These are phyloP conservation scores for Cicer bijugum DNA, from an alignment of 306 rosid species.

Conservation along the genomic window DNA sequence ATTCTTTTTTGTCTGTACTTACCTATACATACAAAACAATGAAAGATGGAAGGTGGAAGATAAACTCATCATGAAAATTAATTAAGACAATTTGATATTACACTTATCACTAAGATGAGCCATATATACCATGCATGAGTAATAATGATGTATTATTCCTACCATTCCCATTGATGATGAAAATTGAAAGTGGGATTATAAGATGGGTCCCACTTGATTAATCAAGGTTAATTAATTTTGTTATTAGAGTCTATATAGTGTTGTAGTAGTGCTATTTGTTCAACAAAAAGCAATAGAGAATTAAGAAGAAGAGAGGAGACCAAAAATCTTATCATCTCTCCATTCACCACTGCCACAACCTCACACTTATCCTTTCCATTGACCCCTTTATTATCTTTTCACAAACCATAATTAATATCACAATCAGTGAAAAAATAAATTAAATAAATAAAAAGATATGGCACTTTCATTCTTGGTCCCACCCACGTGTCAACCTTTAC, in stretches of 20 bases:
- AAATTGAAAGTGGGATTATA: slow-evolving; percentile 41
- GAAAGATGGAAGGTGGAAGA: background rate
- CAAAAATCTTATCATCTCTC: slow-evolving; percentile 51
- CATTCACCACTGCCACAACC: slow-evolving; percentile 49
- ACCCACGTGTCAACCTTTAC: slow-evolving; percentile 57
- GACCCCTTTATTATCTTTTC: slow-evolving; percentile 29
- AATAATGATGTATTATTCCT: slow-evolving; percentile 37
- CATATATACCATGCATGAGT: slow-evolving; percentile 36
- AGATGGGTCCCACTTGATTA: slow-evolving; percentile 43
- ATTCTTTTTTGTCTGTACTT: background rate
- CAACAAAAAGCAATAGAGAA: slow-evolving; percentile 52
- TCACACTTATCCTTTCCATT: slow-evolving; percentile 52
- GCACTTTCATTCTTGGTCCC: slow-evolving; percentile 17
- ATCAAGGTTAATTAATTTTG: slow-evolving; percentile 45
- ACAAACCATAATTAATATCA: slow-evolving; percentile 41
- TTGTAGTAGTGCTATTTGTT: slow-evolving; percentile 46
- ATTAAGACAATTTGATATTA: background rate
- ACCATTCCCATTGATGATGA: slow-evolving; percentile 32
- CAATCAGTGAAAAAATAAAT: slow-evolving; percentile 9
- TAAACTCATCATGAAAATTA: background rate
- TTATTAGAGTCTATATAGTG: background rate
- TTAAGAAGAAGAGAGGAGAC: background rate
- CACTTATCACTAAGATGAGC: slow-evolving; percentile 1
- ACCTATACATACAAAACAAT: slow-evolving; percentile 17
- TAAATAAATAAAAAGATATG: background rate